These are phyloP conservation scores for Bipolaris cookei DNA, from an alignment of 2,329 filamentous ascomycete species.

Conservation along the genomic window DNA sequence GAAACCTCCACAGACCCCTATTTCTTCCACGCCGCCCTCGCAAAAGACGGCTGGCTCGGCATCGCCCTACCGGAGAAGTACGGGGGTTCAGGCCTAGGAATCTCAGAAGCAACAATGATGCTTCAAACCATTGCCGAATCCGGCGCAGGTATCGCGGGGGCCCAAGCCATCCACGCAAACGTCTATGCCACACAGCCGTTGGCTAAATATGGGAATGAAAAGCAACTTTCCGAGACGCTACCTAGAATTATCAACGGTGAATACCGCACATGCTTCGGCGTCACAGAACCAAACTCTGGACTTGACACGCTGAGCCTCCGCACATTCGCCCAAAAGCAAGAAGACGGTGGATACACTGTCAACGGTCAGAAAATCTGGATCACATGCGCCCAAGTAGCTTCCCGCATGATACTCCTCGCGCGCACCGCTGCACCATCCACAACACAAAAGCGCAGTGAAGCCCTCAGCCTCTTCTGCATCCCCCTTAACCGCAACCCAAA, in stretches of 20 bases:
- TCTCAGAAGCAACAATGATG: slow-evolving; percentile 86
- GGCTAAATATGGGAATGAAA: slow-evolving; percentile 71
- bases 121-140: slow-evolving; percentile 81
- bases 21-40: slow-evolving; percentile 76
- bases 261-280: slow-evolving; percentile 78
- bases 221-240: slow-evolving; percentile 69
- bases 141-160: slow-evolving; percentile 77
- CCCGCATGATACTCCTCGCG: slow-evolving; percentile 82
- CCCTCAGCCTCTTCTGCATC: slow-evolving; percentile 81
- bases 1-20: slow-evolving; percentile 72
- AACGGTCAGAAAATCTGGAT: slow-evolving; percentile 91
- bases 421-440: slow-evolving; percentile 74
- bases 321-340: slow-evolving; percentile 41
- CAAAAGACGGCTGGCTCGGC: slow-evolving; percentile 79
- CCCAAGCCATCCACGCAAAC: slow-evolving; percentile 65
- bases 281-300: slow-evolving; percentile 83
- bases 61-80: slow-evolving; percentile 77
- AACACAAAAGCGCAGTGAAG: slow-evolving; percentile 73
- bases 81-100: slow-evolving; percentile 76
- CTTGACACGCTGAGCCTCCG: slow-evolving; percentile 76
- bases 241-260: slow-evolving; percentile 74
- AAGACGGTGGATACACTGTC: slow-evolving; percentile 66
- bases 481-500: slow-evolving; percentile 66
- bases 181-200: slow-evolving; percentile 79
- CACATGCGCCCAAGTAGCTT: slow-evolving; percentile 80